These are phyloP conservation scores for Ceratonia siliqua DNA, from an alignment of 306 rosid species.

Conservation along the genomic window DNA sequence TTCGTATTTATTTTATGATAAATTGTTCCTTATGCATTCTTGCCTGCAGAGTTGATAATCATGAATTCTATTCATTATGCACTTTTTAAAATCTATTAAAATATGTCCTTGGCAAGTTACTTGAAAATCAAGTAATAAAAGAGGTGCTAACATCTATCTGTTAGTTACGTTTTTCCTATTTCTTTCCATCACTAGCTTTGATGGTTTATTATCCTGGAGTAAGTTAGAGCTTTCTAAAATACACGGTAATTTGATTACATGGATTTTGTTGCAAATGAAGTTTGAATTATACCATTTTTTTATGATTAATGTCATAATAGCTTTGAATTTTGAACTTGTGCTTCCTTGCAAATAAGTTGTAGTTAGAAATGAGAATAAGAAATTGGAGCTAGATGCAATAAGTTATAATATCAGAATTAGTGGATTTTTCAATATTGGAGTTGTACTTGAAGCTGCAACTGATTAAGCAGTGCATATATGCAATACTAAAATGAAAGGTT, in stretches of 20 bases:
- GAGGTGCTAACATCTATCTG: neutral
- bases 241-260: neutral
- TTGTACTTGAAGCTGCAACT: no score
- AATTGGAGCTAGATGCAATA: no score
- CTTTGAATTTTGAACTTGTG: neutral
- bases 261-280: neutral
- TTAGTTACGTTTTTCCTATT: neutral
- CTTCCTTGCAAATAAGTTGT: no score
- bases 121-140: neutral
- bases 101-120: neutral
- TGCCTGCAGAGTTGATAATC: no score
- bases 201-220: neutral
- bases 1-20: no score
- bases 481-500: neutral
- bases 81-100: neutral
- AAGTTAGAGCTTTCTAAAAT: neutral
- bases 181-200: neutral
- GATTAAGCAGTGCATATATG: no score
- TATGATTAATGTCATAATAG: neutral
- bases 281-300: neutral
- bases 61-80: no score
- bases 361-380: no score
- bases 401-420: no score
- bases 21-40: neutral
- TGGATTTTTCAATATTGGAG: no score